Conservation (phyloP, 306 rosid genomes). For the Inga laurina region DNA sequence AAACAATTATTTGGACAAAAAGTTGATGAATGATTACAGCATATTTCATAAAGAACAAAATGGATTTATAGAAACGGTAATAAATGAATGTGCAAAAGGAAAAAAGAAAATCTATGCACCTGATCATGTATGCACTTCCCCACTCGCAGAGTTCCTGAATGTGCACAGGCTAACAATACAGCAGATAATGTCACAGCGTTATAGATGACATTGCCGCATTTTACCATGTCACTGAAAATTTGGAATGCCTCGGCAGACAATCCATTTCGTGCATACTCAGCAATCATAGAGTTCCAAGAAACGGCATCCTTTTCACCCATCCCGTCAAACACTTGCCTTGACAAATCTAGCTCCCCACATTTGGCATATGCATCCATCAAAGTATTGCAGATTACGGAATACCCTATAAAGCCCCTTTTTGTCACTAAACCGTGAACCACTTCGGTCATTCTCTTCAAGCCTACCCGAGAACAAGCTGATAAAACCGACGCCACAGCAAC, state of each 20-base stretch:
- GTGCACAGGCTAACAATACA: constrained; percentile 74
- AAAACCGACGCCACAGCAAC: constrained; percentile 64
- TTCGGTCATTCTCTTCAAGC: constrained; percentile 54
- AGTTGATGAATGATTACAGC: constrained; percentile 16
- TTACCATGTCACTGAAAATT: constrained; percentile 61
- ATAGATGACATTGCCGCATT: constrained; percentile 37
- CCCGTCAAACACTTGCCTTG: constrained; percentile 75
- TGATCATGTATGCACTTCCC: constrained; percentile 85
- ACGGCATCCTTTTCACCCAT: constrained; percentile 70
- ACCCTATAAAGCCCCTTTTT: constrained; percentile 64
- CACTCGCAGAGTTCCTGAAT: constrained; percentile 66
- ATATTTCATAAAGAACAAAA: not conserved
- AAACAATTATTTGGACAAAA: not conserved
- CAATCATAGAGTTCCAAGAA: constrained; percentile 90
- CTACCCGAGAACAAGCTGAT: constrained; percentile 71
- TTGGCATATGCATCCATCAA: constrained; percentile 91
- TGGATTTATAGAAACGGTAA: constrained; percentile 8
- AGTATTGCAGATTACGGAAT: constrained; percentile 67
- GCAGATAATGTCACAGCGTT: constrained; percentile 68
- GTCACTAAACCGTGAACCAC: constrained; percentile 66
- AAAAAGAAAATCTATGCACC: constrained; percentile 40
- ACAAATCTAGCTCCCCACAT: constrained; percentile 56
- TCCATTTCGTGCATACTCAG: constrained; percentile 74
- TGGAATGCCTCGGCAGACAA: constrained; percentile 62
- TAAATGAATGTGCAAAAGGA: not conserved